Base-by-base conservation (phyloP, 176 grass and related monocot genomes). In the Luzula sylvatica region DNA sequence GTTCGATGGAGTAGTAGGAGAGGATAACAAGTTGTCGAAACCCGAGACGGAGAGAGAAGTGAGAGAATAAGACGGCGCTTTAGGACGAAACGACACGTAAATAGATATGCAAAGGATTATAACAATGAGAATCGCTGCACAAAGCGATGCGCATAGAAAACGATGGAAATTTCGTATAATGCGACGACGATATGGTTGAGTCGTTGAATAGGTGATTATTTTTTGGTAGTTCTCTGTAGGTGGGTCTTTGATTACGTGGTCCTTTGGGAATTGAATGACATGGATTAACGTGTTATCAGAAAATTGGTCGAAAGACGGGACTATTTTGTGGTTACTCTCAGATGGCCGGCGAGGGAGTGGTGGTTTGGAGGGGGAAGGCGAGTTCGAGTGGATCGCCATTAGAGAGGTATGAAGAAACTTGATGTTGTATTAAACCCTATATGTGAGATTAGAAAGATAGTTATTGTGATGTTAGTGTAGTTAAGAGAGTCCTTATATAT, bases 21-120 rank as follows among this genome's bases (percentile, higher is more conserved):
- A 0, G 38, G 54, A 38, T 52, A 63, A 11, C 49, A 62, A 11
- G 3, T 3, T 3, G 55, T 71, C 44, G 19, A 95, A 78, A 38
- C 73, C 73, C 3, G 0, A 52, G 76, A 74, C 57, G 48, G 74
- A 60, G 58, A 95, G 63, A 17, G 73, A 69, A 19, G 62, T 8
- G 23, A 96, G 40, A 61, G 85, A 38, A 77, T 89, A 89, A 43
- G 56, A 2, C 0, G 84, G 90, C n/a, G 72, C 58, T 28, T 64
- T 73, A 3, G 90, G 90, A 51, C 67, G 84, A 74, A 67, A 79
- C 45, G 65, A 4, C 58, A 96, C 62, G 84, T 79, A 95, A 0
- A 72, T 42, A 13, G 51, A 26, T 0, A 27, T 52, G 8, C 54
- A 58, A 61, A 77, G 52, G 3, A 48, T 19, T 1, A 68, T 47